Base-by-base conservation (phyloP, 164 flowering plant species). In the Vitis rupestris region DNA sequence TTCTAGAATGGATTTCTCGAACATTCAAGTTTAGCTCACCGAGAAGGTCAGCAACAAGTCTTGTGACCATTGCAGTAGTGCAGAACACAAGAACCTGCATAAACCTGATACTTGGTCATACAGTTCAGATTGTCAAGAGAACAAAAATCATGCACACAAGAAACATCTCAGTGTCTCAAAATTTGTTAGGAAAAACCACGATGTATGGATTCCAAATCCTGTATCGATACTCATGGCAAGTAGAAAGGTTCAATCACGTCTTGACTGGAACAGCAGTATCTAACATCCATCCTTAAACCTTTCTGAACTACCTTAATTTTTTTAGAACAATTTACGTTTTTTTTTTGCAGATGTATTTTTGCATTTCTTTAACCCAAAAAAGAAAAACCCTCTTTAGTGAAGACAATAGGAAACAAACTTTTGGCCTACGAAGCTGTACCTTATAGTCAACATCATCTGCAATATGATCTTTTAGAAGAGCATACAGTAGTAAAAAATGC, bases 51-150 rank as follows among this genome's bases (percentile, higher is more conserved):
- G 99, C 92, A 31, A 96, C 93, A 71, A 96, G 78, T 67, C 70
- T 79, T 14, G 99, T 96, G 50, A 93, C 89, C 98, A 89, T 92
- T 48, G 99, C 99, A 64, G 99, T 96, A 37, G 98, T 92, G 79
- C 99, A 96, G 75, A 96, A 96, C 14, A 96, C 93, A 75, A 96
- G 86, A 76, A 93, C 95, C 99, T 96, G 83, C 53, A 79, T 12
- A 73, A 71, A 54, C 17, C 55, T 63, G 72, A 63, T 64, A 44
- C 37, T 50, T 10, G 50, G 58, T 67, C 13, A 27, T 0, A 63
- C 14, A 15, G 44, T 23, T 30, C 14, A 55, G 52, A 56, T 11
- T 6, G 7, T 37, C 44, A 37, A 37, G 44, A 37, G 44, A 37
- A 37, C 44, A 37, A 37, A 37, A 37, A 37, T 37, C 44, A 37